Conservation (phyloP, 345 rosid genomes). For the Hibiscus tridactylites region DNA sequence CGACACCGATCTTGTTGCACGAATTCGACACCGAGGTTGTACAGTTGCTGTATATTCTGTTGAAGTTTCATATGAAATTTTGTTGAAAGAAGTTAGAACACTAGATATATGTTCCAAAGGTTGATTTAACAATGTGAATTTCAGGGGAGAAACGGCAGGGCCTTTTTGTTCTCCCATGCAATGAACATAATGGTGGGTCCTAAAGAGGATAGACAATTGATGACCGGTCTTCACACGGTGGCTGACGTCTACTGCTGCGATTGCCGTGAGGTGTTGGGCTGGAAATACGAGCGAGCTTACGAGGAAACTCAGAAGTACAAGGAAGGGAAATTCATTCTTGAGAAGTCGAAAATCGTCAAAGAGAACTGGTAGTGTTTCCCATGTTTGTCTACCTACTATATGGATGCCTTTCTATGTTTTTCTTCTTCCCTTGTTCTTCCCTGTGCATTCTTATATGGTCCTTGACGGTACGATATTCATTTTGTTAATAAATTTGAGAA, state of each 20-base stretch:
- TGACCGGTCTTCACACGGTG: too few relatives aligned
- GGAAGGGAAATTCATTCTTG: conserved; percentile 40
- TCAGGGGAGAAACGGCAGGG: conserved; percentile 35
- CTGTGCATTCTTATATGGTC: conserved; percentile 15
- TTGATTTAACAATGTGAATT: conserved; percentile 1
- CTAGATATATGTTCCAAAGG: background rate
- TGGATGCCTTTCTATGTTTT: conserved; percentile 2
- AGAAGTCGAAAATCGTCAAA: conserved; percentile 28
- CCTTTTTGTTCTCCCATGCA: conserved; percentile 33
- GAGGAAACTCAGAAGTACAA: conserved; percentile 36
- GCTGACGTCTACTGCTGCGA: conserved; percentile 15
- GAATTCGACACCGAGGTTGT: conserved; percentile 2
- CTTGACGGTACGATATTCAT: conserved; percentile 13
- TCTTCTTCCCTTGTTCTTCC: conserved; percentile 1
- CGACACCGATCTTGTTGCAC: conserved; percentile 1
- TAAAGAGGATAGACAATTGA: too few relatives aligned
- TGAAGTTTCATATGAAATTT: too few relatives aligned
- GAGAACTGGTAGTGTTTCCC: conserved; percentile 25
- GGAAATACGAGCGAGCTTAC: conserved; percentile 36
- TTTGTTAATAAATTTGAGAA: conserved; percentile 21
- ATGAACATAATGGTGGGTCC: conserved; percentile 3
- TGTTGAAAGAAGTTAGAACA: too few relatives aligned
- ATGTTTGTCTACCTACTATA: conserved; percentile 7
- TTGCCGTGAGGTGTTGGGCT: conserved; percentile 29
- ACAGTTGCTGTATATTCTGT: too few relatives aligned